Evolutionary conservation across 345 rosid species (phyloP).

Genomic region (Pistacia atlantica): DNA sequence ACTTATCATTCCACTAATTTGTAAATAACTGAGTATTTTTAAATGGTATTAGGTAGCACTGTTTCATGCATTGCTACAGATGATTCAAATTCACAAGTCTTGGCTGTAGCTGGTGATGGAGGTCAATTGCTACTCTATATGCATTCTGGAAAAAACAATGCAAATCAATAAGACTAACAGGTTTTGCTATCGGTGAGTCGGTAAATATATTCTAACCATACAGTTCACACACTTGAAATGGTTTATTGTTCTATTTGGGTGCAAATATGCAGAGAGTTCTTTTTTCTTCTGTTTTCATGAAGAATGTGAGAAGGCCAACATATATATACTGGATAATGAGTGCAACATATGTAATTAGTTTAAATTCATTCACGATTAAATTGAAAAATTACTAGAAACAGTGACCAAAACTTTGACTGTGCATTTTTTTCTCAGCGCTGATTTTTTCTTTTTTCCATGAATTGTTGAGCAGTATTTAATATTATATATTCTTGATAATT

Average conservation of each 20-base stretch:
- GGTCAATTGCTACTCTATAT: constrained; percentile 71
- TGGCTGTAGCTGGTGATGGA: constrained; percentile 56
- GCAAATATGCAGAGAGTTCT: not conserved
- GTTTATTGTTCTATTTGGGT: not conserved
- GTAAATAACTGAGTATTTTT: not conserved
- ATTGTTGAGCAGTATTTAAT: too few species aligned
- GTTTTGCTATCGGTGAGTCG: not conserved
- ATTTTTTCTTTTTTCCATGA: too few species aligned
- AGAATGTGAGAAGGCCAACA: too few species aligned
- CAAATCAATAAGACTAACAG: not conserved
- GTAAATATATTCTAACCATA: not conserved
- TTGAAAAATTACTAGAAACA: too few species aligned
- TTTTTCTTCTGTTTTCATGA: not conserved
- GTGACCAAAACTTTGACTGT: too few species aligned
- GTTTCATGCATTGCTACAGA: constrained; percentile 74
- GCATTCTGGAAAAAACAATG: constrained; percentile 18
- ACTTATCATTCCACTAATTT: not conserved
- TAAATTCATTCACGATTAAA: too few species aligned
- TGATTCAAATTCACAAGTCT: constrained; percentile 48
- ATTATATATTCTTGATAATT: too few species aligned
- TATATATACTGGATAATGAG: too few species aligned
- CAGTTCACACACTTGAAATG: not conserved
- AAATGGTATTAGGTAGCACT: constrained; percentile 48
- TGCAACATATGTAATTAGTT: too few species aligned
- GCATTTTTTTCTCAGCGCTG: too few species aligned